Base-by-base conservation (phyloP, 2,329 filamentous ascomycete species). In the Aureobasidium lini region DNA sequence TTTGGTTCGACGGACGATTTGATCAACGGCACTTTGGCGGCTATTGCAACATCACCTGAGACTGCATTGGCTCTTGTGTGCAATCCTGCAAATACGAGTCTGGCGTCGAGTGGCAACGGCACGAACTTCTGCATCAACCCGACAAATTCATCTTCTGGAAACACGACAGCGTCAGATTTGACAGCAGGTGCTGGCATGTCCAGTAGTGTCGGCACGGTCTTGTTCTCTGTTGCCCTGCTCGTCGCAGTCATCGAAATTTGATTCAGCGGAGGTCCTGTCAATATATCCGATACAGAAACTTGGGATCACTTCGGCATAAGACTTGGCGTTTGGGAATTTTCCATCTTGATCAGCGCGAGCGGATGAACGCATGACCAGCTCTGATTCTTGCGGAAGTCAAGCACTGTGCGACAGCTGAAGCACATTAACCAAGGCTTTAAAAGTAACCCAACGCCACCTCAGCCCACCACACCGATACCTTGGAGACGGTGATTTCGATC, bases 71-170 rank as follows among this genome's bases (percentile, higher is more conserved):
- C 52, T 3, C 29, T 56, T 9, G 39, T 36, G 10, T 56, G 52
- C 31, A 56, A 56, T n/a, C 52, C 40, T 28, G 52, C 52, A 13
- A 56, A 56, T 13, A 56, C 52, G 2, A 56, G 52, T 36, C 8
- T 56, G 31, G 52, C 52, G 10, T 56, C 52, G 7, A 34, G 28
- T 43, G 40, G 52, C n/a, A 56, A 44, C 13, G 11, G 9, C 11
- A 36, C 52, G 5, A 44, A 44, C n/a, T 28, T 36, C 8, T 56
- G 52, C 16, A 15, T 44, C 16, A 11, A 44, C 15, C 52, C 52
- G 29, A 28, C 10, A 3, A 44, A 56, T 9, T 43, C 52, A 4
- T 34, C 52, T 28, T 39, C 39, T 28, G 52, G 52, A n/a, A 44
- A 36, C 31, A 4, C 52, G 4, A 28, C 52, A 13, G 40, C 39